A percentile compares a stretch with the other conserved stretches of the same genome.
Evolutionary conservation across 148 eudicot genomes (phyloP).

Genomic region (Nepenthes gracilis): DNA sequence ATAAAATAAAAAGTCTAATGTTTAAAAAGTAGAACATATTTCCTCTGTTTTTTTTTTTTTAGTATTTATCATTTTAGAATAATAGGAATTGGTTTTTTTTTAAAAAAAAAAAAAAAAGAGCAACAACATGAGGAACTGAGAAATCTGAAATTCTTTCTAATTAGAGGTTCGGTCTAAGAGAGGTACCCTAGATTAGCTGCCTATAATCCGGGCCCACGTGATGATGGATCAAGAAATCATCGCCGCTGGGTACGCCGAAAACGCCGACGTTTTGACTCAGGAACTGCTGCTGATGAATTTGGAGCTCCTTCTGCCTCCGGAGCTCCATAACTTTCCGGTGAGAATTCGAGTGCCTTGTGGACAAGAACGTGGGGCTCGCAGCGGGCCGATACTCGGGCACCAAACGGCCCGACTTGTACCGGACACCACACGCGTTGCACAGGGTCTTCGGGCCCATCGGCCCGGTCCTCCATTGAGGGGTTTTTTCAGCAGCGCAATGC

Average conservation of each 20-base stretch:
- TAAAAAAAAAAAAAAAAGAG: too few relatives aligned
- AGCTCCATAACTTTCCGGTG: conserved; percentile 41
- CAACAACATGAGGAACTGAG: too few relatives aligned
- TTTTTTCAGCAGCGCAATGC: conserved; percentile 31
- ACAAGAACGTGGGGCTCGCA: conserved; percentile 30
- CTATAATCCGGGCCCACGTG: conserved; percentile 8
- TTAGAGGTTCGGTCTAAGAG: neutral
- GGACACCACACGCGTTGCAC: conserved; percentile 38
- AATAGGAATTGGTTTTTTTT: too few relatives aligned
- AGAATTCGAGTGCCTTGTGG: conserved; percentile 34
- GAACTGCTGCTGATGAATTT: neutral
- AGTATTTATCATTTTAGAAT: too few relatives aligned
- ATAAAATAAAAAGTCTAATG: too few relatives aligned
- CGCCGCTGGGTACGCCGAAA: neutral
- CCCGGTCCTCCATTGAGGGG: conserved; percentile 40
- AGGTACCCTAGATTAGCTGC: conserved; percentile 9
- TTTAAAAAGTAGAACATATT: too few relatives aligned
- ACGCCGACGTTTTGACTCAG: neutral
- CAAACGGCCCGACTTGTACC: conserved; percentile 34
- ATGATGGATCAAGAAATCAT: conserved; percentile 8
- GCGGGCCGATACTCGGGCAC: conserved; percentile 42
- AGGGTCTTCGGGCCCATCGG: conserved; percentile 33
- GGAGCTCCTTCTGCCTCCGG: conserved; percentile 24
- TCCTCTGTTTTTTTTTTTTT: too few relatives aligned
- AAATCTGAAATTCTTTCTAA: too few relatives aligned